Percentiles rank a stretch among this genome's conserved stretches.
phyloP scores from a whole-genome alignment of 2,329 filamentous ascomycete genomes.

The Penicillium sp. region DNA sequence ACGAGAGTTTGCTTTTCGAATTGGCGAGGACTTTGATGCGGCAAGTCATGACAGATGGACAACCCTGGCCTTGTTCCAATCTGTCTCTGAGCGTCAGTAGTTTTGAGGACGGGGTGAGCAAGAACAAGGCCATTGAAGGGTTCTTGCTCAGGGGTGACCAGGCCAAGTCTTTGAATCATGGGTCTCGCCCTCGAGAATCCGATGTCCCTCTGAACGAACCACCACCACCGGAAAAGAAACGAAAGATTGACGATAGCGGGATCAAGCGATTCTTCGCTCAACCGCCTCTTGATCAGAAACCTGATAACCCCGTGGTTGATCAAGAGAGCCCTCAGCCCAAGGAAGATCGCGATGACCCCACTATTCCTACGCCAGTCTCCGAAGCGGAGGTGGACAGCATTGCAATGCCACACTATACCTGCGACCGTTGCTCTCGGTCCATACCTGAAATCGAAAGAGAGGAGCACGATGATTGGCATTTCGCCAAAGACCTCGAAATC shows the following conservation, averaged over 20 bases:
- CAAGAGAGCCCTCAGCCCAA: slow-evolving; percentile 9
- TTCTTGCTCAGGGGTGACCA: slow-evolving; percentile 77
- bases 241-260: slow-evolving; percentile 55
- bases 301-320: slow-evolving; percentile 8
- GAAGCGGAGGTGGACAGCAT: neutral
- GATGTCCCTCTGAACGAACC: slow-evolving; percentile 20
- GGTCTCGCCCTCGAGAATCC: slow-evolving; percentile 26
- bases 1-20: slow-evolving; percentile 74
- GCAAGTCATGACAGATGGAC: slow-evolving; percentile 78
- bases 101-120: slow-evolving; percentile 84
- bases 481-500: slow-evolving; percentile 83
- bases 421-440: slow-evolving; percentile 69
- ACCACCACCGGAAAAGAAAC: slow-evolving; percentile 49
- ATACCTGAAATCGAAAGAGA: slow-evolving; percentile 65
- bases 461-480: slow-evolving; percentile 92
- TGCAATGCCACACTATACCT: slow-evolving; percentile 52
- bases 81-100: slow-evolving; percentile 87
- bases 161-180: slow-evolving; percentile 54
- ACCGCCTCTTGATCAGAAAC: slow-evolving; percentile 24
- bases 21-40: slow-evolving; percentile 76
- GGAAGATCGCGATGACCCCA: neutral
- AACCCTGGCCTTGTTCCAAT: slow-evolving; percentile 90
- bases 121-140: slow-evolving; percentile 83
- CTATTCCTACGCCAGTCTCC: neutral
- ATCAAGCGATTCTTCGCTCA: slow-evolving; percentile 66